Conservation (phyloP, 2,329 filamentous ascomycete species). For the Mariannaea sp. region DNA sequence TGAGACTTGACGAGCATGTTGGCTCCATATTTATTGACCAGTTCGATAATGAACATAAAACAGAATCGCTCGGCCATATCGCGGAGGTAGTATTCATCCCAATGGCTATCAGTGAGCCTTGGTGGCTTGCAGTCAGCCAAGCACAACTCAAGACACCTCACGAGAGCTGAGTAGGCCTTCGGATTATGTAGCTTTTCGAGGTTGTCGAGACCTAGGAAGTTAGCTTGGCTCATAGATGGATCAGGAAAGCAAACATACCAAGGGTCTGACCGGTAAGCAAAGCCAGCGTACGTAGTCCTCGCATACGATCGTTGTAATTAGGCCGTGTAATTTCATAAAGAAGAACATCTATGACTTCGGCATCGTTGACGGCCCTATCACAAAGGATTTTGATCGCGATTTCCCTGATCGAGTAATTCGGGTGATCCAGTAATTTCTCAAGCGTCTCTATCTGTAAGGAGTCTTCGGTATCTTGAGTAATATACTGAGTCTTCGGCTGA, state of each 20-base stretch:
- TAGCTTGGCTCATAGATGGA: not conserved
- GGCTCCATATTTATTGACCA: slow-evolving; percentile 64
- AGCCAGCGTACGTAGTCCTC: slow-evolving; percentile 59
- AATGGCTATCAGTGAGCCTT: slow-evolving; percentile 58
- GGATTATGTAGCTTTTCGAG: slow-evolving; percentile 55
- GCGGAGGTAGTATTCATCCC: slow-evolving; percentile 66
- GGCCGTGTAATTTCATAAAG: slow-evolving; percentile 62
- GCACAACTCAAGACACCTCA: slow-evolving; percentile 64
- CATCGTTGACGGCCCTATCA: slow-evolving; percentile 64
- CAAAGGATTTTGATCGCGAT: slow-evolving; percentile 65
- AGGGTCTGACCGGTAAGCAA: slow-evolving; percentile 54
- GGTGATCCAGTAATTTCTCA: slow-evolving; percentile 69
- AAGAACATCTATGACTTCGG: slow-evolving; percentile 53
- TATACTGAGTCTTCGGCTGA: slow-evolving; percentile 71
- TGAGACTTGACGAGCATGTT: slow-evolving; percentile 64
- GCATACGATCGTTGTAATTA: slow-evolving; percentile 64
- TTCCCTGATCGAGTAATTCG: slow-evolving; percentile 73
- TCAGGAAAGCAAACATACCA: slow-evolving; percentile 27
- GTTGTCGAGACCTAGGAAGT: slow-evolving; percentile 41
- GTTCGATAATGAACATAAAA: slow-evolving; percentile 60
- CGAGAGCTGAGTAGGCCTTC: slow-evolving; percentile 60
- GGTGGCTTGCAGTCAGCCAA: slow-evolving; percentile 56
- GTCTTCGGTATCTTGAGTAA: slow-evolving; percentile 77
- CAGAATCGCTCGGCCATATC: slow-evolving; percentile 66
- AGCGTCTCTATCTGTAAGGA: slow-evolving; percentile 69